phyloP scores from a whole-genome alignment of 1,139 yeast genomes.

The Magnusiomyces magnusii region DNA sequence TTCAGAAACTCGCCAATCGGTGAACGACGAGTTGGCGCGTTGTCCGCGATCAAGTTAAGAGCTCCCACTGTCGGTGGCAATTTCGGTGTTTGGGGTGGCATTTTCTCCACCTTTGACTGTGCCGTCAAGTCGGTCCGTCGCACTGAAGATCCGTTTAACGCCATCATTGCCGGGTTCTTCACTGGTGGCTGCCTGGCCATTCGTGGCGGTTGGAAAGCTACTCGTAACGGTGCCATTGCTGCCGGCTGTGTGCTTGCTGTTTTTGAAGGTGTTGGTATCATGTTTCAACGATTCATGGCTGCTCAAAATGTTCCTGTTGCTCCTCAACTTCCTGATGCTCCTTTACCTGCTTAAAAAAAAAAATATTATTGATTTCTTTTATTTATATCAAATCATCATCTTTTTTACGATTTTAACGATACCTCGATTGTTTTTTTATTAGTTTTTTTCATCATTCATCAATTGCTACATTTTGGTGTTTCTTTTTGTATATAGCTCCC shows the following conservation, averaged over 20 bases:
- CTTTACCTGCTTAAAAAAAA: conserved; percentile 1
- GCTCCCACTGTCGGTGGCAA: conserved; percentile 99
- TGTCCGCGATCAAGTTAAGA: conserved; percentile 87
- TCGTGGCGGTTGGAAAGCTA: conserved; percentile 98
- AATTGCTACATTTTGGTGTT: too few relatives aligned
- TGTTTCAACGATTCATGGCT: conserved; percentile 87
- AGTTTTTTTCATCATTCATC: too few relatives aligned
- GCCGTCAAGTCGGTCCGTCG: conserved; percentile 90
- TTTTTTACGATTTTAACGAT: too few relatives aligned
- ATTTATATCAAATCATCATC: too few relatives aligned
- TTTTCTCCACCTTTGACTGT: conserved; percentile 93
- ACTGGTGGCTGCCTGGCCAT: conserved; percentile 98
- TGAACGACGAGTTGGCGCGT: conserved; percentile 84
- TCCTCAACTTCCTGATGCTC: conserved; percentile 5
- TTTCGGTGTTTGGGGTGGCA: conserved; percentile 99
- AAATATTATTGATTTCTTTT: too few relatives aligned
- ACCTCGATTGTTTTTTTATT: too few relatives aligned
- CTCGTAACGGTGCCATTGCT: conserved; percentile 92
- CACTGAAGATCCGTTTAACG: conserved; percentile 98
- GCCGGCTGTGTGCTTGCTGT: conserved; percentile 97
- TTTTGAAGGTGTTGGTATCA: conserved; percentile 97
- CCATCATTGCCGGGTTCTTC: conserved; percentile 95
- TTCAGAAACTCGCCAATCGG: conserved; percentile 95
- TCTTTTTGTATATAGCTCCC: too few relatives aligned
- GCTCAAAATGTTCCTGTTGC: conserved; percentile 64